Conservation (phyloP, 1,284 basidiomycete species). For the Golubevia pallescens region DNA sequence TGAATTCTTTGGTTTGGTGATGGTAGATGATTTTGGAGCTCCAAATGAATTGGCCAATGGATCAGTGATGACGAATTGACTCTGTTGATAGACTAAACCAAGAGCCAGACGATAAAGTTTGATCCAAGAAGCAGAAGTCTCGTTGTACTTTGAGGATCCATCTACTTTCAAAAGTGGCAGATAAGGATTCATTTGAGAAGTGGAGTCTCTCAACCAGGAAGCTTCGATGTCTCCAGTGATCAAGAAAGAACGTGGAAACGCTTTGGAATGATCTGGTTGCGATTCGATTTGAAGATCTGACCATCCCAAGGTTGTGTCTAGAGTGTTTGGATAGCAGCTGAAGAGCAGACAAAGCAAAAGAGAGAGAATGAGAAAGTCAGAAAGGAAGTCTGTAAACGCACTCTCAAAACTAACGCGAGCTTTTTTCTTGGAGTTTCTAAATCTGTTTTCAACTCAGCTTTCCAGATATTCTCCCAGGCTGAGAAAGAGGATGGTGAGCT, state of each 20-base stretch:
- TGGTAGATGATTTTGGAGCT: constrained; percentile 26
- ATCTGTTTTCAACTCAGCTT: too few relatives aligned
- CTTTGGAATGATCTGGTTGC: constrained; percentile 16
- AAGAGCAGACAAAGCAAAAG: too few relatives aligned
- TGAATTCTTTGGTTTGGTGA: constrained; percentile 28
- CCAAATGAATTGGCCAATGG: constrained; percentile 31
- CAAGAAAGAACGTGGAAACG: constrained; percentile 33
- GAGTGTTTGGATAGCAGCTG: constrained; percentile 13
- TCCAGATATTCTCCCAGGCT: too few relatives aligned
- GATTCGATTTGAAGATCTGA: constrained; percentile 24
- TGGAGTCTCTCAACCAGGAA: constrained; percentile 33
- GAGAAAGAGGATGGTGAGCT: too few relatives aligned
- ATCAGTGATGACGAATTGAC: constrained; percentile 33
- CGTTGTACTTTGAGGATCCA: constrained; percentile 15
- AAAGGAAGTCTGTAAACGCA: too few relatives aligned
- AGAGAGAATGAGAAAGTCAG: too few relatives aligned
- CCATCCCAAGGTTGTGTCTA: constrained; percentile 42
- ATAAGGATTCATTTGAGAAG: constrained; percentile 29
- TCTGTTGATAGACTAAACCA: constrained; percentile 33
- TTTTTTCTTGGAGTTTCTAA: too few relatives aligned
- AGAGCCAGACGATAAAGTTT: constrained; percentile 33
- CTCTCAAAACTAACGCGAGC: too few relatives aligned
- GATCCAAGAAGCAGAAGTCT: constrained; percentile 18
- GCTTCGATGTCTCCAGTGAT: constrained; percentile 41
- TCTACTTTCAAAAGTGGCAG: constrained; percentile 16